Percentiles rank a stretch among this genome's conserved stretches.
phyloP scores from a whole-genome alignment of 2,329 filamentous ascomycete genomes.

The Sclerotinia glacialis region DNA sequence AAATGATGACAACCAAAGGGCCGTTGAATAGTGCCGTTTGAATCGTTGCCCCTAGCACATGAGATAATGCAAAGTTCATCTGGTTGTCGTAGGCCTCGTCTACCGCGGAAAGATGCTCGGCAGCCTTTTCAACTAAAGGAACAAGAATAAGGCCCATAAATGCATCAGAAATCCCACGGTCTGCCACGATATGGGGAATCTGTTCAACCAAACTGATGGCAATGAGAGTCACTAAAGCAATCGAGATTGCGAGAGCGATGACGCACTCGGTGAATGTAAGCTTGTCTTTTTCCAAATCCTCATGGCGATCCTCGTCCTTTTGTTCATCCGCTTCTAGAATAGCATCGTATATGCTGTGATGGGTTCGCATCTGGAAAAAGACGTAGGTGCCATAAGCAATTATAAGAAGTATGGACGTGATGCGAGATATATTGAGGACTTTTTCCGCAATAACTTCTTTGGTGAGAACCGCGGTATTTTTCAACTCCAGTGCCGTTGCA shows the following conservation, averaged over 20 bases:
- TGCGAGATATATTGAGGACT: constrained; percentile 65
- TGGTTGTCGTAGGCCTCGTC: constrained; percentile 82
- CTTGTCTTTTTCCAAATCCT: constrained; percentile 61
- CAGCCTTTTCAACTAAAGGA: constrained; percentile 80
- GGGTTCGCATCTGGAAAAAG: constrained; percentile 70
- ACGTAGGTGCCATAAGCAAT: constrained; percentile 66
- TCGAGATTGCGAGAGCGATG: constrained; percentile 60
- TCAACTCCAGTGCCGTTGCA: constrained; percentile 42
- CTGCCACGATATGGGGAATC: constrained; percentile 60
- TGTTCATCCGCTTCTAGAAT: constrained; percentile 69
- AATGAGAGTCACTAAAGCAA: constrained; percentile 69
- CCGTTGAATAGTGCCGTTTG: constrained; percentile 89
- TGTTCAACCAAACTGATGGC: constrained; percentile 71
- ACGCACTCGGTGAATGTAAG: constrained; percentile 73
- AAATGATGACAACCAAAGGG: constrained; percentile 76
- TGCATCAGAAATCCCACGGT: constrained; percentile 52
- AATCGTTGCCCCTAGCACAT: constrained; percentile 65
- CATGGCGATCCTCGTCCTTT: constrained; percentile 61
- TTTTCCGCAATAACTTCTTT: constrained; percentile 47
- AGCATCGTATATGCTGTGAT: constrained; percentile 74
- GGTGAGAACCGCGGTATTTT: constrained; percentile 33
- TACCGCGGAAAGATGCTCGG: constrained; percentile 79
- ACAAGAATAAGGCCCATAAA: constrained; percentile 74
- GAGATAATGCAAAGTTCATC: constrained; percentile 47
- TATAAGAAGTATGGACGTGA: constrained; percentile 68